Conservation (phyloP, 192 early-diverging fungal species). For the Coemansia sp. region DNA sequence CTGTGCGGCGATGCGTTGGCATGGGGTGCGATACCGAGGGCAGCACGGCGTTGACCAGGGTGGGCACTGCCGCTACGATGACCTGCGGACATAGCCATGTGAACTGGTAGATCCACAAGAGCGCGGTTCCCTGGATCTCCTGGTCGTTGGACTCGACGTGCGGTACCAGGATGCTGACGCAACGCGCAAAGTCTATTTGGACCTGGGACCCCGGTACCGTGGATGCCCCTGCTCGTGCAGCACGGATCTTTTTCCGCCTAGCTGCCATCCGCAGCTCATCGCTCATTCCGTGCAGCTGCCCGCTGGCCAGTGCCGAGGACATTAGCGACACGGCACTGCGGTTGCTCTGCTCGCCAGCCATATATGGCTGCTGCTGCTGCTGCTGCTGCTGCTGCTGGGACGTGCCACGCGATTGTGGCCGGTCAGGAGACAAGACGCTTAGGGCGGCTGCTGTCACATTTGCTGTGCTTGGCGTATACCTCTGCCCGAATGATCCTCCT, state of each 20-base stretch:
- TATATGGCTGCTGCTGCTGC: neutral
- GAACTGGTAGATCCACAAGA: conserved; percentile 92
- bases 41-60: conserved; percentile 77
- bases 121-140: conserved; percentile 89
- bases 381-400: neutral
- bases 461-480: conserved; percentile 1
- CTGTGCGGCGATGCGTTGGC: conserved; percentile 64
- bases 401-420: conserved; percentile 3
- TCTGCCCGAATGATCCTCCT: conserved; percentile 10
- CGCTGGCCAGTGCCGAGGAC: conserved; percentile 27
- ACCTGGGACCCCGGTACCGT: conserved; percentile 17
- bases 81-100: conserved; percentile 76
- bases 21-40: conserved; percentile 82
- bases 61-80: conserved; percentile 79
- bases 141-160: conserved; percentile 70
- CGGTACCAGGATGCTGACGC: conserved; percentile 79
- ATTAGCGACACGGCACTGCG: conserved; percentile 30
- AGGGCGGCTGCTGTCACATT: conserved; percentile 1
- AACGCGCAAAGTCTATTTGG: conserved; percentile 74
- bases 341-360: neutral
- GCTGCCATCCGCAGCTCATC: conserved; percentile 50
- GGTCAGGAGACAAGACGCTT: conserved; percentile 6
- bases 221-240: conserved; percentile 21
- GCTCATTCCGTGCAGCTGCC: conserved; percentile 10
- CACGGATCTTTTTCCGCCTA: conserved; percentile 34